Percentiles rank a stretch among this genome's conserved stretches.
Conservation (phyloP, 257 asterid species). For the Fraxinus quadrangulata region DNA sequence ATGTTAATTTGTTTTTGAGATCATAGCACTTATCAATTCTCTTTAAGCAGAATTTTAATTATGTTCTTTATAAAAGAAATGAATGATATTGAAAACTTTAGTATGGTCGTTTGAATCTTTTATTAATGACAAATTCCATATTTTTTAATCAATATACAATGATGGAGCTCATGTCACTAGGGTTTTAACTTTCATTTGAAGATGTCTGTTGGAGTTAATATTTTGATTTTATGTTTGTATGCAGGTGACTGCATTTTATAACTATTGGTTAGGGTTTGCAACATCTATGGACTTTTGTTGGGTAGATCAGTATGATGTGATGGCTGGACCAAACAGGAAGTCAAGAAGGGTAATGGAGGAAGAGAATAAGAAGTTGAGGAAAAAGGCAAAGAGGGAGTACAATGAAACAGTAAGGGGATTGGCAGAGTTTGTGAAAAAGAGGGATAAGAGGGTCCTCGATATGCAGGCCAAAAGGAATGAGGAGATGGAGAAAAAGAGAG, state of each 20-base stretch:
- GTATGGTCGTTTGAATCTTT: slow-evolving; percentile 4
- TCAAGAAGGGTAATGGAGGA: slow-evolving; percentile 89
- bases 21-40: not conserved
- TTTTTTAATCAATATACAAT: not conserved
- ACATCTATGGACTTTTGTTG: slow-evolving; percentile 84
- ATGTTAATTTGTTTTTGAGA: not conserved
- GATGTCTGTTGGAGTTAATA: slow-evolving; percentile 14
- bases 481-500: slow-evolving; percentile 80
- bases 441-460: slow-evolving; percentile 93
- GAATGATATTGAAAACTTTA: not conserved
- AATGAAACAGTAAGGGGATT: slow-evolving; percentile 91
- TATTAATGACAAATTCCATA: not conserved
- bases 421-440: slow-evolving; percentile 86
- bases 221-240: slow-evolving; percentile 5
- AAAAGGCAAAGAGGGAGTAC: slow-evolving; percentile 79
- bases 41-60: not conserved
- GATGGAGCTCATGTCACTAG: not conserved
- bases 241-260: slow-evolving; percentile 94
- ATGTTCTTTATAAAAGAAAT: not conserved
- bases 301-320: slow-evolving; percentile 83
- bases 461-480: slow-evolving; percentile 85
- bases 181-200: not conserved
- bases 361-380: slow-evolving; percentile 88
- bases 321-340: slow-evolving; percentile 84
- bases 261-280: slow-evolving; percentile 76